phyloP scores from a whole-genome alignment of 2,329 filamentous ascomycete genomes.

The Colletotrichum sp. region DNA sequence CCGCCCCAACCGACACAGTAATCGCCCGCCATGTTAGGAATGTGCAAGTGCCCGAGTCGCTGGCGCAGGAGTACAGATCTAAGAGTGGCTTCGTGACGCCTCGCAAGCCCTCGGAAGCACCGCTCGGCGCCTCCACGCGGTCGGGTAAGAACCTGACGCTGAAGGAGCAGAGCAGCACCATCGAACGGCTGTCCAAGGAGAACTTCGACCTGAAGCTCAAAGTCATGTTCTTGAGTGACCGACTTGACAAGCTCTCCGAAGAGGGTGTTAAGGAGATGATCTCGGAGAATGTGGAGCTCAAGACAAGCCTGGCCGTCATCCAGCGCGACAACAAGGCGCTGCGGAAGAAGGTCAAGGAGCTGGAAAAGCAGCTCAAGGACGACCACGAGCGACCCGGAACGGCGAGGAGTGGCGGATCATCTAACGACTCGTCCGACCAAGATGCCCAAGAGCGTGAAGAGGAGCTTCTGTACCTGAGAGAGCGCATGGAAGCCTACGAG shows the following conservation, averaged over 20 bases:
- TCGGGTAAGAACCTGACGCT: constrained; percentile 79
- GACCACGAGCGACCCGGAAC: constrained; percentile 68
- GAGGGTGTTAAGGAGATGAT: constrained; percentile 98
- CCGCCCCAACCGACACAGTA: constrained; percentile 83
- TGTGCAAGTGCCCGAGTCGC: constrained; percentile 87
- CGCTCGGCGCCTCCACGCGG: constrained; percentile 55
- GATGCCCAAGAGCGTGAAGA: constrained; percentile 77
- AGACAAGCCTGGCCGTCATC: constrained; percentile 85
- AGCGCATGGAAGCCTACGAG: constrained; percentile 84
- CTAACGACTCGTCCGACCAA: constrained; percentile 62
- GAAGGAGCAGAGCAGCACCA: constrained; percentile 97
- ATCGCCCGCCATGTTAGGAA: constrained; percentile 88
- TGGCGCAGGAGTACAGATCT: constrained; percentile 84
- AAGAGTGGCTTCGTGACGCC: constrained; percentile 71
- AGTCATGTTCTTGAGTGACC: constrained; percentile 95
- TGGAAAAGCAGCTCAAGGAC: constrained; percentile 80
- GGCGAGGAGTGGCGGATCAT: constrained; percentile 59
- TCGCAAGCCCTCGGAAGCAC: constrained; percentile 57
- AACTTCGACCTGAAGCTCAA: constrained; percentile 98
- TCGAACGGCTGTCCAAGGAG: constrained; percentile 94
- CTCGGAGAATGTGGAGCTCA: constrained; percentile 93
- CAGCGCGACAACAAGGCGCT: constrained; percentile 90
- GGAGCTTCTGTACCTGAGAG: constrained; percentile 83
- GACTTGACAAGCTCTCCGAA: constrained; percentile 90
- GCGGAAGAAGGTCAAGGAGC: constrained; percentile 80